Evolutionary conservation across 495 filamentous ascomycete species (phyloP), one percentile per base, ranked within the genome.

Genomic region (Aspergillus biplanus): DNA sequence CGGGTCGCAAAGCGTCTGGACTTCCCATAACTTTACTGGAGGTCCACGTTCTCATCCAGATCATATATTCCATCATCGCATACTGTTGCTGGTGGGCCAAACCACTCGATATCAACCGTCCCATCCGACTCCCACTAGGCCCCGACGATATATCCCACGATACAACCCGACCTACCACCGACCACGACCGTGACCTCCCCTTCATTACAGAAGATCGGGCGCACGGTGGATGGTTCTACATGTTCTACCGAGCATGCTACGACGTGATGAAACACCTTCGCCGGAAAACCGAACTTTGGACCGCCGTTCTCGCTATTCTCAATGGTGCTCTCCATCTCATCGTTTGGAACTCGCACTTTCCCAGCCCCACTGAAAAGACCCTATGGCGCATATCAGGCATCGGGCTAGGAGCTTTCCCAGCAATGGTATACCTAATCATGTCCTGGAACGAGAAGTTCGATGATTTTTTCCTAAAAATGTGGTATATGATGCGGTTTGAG

Each of bases 381-480:
- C 16, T 52, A 16, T 52, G 48, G 48, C 48, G 48, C 48, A 32
- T 52, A 8, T 16, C 48, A 18, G n/a, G n/a, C 18, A 52, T 52
- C 16, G 48, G 48, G 18, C 9, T 52, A 2, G 48, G 48, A 9
- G n/a, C 48, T 18, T 18, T 52, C n/a, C 48, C 48, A 8, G 8
- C 18, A 16, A 16, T 52, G n/a, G n/a, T 52, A 16, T 52, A 32
- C 18, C 8, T 52, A 8, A 16, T 52, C 18, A 32, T 52, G 27
- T 11, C 8, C 16, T 16, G 48, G 48, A 16, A 18, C 48, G 11
- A 32, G 18, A 16, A 16, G 9, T 44, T 44, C 48, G 48, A 52
- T 18, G 48, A 18, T 9, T 52, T 18, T 18, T 16, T 52, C 48
- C 9, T 18, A 1, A 8, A 32, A 32, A 52, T 52, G 27, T 52